Percentiles rank a stretch among this genome's conserved stretches.
phyloP scores from a whole-genome alignment of 352 stramenopile species.

The Thalassiosira sp. region DNA sequence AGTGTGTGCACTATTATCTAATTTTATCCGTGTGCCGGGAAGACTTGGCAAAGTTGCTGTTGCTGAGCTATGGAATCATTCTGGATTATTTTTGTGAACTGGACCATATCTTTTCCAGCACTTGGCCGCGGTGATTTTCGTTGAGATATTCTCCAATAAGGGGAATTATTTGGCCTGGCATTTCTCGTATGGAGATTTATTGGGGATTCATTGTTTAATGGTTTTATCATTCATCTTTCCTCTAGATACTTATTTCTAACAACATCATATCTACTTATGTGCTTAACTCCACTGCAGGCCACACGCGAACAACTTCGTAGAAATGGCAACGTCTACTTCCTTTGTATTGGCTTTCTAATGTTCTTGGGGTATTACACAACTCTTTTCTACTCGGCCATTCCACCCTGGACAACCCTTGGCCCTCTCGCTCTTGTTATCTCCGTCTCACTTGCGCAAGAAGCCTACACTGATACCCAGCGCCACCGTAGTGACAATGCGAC shows the following conservation, averaged over 20 bases:
- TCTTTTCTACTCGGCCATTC: conserved; percentile 80
- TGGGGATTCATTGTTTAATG: no score
- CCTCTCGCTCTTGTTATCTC: conserved; percentile 82
- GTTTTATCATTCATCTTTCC: no score
- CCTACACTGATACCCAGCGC: conserved; percentile 77
- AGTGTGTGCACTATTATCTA: no score
- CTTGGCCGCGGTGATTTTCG: not conserved
- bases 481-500: conserved; percentile 83
- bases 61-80: not conserved
- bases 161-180: no score
- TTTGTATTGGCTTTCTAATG: conserved; percentile 93
- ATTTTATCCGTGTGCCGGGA: not conserved
- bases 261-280: not conserved
- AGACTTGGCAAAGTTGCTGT: not conserved
- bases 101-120: no score
- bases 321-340: conserved; percentile 96
- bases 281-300: conserved; percentile 85
- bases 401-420: conserved; percentile 82
- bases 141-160: not conserved
- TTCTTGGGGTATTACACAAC: conserved; percentile 85
- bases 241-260: not conserved
- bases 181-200: no score
- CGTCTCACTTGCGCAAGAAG: conserved; percentile 83
- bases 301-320: conserved; percentile 94
- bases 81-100: not conserved